Evolutionary conservation across 2,329 filamentous ascomycete genomes (phyloP).

Genomic region (Fonsecaea erecta): DNA sequence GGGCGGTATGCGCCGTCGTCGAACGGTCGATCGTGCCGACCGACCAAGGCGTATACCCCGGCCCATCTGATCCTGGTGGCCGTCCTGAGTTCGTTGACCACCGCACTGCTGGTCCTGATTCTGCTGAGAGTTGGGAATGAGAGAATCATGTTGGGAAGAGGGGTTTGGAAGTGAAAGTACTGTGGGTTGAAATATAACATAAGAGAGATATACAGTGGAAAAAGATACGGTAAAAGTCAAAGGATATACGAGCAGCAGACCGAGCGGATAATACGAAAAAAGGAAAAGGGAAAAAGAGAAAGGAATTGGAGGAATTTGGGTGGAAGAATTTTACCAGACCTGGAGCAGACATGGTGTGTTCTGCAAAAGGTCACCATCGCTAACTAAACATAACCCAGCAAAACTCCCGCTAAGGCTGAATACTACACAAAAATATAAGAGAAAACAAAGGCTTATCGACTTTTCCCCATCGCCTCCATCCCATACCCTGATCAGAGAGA

Average conservation of each 20-base stretch:
- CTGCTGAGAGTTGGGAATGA: conserved; percentile 2
- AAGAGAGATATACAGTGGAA: background rate
- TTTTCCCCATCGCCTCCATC: no score
- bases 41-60: conserved; percentile 8
- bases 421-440: background rate
- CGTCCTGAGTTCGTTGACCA: conserved; percentile 23
- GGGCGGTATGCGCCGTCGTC: conserved; percentile 29
- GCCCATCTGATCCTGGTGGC: conserved; percentile 31
- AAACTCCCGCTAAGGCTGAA: background rate
- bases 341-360: background rate
- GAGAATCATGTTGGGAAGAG: background rate
- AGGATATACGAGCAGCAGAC: background rate
- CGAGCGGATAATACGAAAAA: background rate
- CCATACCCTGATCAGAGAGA: no score
- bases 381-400: background rate
- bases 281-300: no score
- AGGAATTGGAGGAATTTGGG: background rate
- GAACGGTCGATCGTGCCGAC: background rate
- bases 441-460: no score
- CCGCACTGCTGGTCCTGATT: background rate
- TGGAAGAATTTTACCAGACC: background rate
- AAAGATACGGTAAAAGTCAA: background rate
- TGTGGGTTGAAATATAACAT: background rate
- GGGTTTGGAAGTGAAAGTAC: background rate
- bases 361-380: background rate